Base-by-base conservation (phyloP, 2,329 filamentous ascomycete genomes). In the Cytospora chrysosperma region DNA sequence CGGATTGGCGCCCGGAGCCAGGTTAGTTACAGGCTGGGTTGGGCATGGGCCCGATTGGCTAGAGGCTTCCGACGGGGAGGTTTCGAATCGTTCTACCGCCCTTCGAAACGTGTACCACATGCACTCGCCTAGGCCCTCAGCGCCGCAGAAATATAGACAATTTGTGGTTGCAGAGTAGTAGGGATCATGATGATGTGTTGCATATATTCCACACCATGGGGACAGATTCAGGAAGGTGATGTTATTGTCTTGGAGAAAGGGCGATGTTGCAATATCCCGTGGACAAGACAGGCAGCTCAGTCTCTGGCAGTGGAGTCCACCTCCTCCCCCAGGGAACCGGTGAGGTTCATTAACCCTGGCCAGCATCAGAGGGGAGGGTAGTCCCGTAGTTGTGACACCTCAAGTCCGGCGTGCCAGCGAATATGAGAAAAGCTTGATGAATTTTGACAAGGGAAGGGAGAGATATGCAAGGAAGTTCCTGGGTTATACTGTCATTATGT, bases 11-110 rank as follows among this genome's bases (percentile, higher is more conserved):
- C 58, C 47, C 15, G 24, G 32, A 55, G 37, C 37, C 47, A 32
- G 32, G 28, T 30, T 30, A 34, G 51, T 55, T 49, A 61, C 58
- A 61, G 58, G 37, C 51, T 37, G 58, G 56, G 13, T 34, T 49
- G 43, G 51, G 34, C 27, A 24, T 27, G 10, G 40, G 58, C 40
- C 37, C 54, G 58, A 61, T 61, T 61, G 58, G 58, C 37, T 24
- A n/a, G 55, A 27, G 58, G 21, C 28, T 34, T 61, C 27, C 37
- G 24, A 12, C 28, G n/a, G 27, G 53, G 37, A 34, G 43, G 58
- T 55, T 55, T 61, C 58, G 58, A 37, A 61, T 55, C 28, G 52
- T 61, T 61, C 58, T 61, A 55, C 58, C 34, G 51, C 24, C 51
- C 47, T 32, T 54, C 51, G 37, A 55, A 55, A 54, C 51, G 37